Evolutionary conservation across 1,284 basidiomycete genomes (phyloP).

Genomic region (Ustilago trichophora): DNA sequence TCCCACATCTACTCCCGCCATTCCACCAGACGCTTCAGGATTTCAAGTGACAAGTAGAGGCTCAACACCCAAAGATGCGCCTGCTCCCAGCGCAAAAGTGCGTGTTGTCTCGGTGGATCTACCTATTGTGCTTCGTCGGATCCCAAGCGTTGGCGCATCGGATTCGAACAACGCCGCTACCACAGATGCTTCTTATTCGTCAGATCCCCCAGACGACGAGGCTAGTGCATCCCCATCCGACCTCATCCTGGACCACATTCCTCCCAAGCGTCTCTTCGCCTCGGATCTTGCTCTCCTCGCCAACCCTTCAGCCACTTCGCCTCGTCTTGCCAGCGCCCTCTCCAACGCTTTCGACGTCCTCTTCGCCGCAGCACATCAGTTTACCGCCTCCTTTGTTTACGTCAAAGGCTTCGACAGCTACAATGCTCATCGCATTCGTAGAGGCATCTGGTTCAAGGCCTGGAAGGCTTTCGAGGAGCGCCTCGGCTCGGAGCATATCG

Average conservation of each 20-base stretch:
- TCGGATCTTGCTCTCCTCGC: constrained; percentile 16
- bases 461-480: constrained; percentile 42
- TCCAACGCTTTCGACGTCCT: constrained; percentile 13
- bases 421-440: constrained; percentile 42
- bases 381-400: constrained; percentile 40
- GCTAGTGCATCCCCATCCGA: neutral
- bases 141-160: neutral
- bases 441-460: constrained; percentile 44
- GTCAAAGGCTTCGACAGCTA: constrained; percentile 47
- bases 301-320: neutral
- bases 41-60: constrained; percentile 22
- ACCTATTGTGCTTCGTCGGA: constrained; percentile 21
- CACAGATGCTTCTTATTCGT: too few relatives aligned
- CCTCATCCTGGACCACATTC: constrained; percentile 19
- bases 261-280: constrained; percentile 8
- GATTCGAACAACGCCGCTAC: too few relatives aligned
- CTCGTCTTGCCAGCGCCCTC: constrained; percentile 9
- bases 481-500: constrained; percentile 23
- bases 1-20: neutral
- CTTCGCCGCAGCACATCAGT: constrained; percentile 32
- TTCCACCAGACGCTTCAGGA: neutral
- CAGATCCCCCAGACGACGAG: neutral
- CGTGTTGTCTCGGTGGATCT: constrained; percentile 29
- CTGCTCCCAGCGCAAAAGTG: constrained; percentile 13
- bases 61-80: constrained; percentile 1